Evolutionary conservation across 2,329 filamentous ascomycete genomes (phyloP).

Genomic region (Colletotrichum lentis): DNA sequence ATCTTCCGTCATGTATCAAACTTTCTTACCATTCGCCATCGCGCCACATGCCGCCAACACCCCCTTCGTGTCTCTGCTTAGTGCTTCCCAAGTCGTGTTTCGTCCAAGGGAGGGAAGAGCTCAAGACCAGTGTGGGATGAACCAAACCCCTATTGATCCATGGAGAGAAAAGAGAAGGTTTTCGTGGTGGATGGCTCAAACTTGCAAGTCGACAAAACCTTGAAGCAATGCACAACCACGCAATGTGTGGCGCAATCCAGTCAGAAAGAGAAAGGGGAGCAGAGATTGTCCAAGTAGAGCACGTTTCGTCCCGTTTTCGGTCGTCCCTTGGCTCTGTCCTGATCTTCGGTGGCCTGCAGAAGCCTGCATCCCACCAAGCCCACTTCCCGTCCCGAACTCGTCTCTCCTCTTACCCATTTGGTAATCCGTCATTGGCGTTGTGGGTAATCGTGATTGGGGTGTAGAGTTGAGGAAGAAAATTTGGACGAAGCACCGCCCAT

Average conservation of each 20-base stretch:
- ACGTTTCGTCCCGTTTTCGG: constrained; percentile 25
- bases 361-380: background rate
- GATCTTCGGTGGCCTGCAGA: constrained; percentile 25
- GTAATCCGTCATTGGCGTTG: background rate
- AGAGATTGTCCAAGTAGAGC: background rate
- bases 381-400: constrained; percentile 17
- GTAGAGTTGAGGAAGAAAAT: background rate
- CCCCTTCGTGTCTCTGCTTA: background rate
- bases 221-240: background rate
- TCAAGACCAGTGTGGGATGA: constrained; percentile 32
- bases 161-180: background rate
- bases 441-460: background rate
- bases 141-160: constrained; percentile 15
- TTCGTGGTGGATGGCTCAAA: background rate
- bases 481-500: background rate
- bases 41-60: background rate
- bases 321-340: constrained; percentile 19
- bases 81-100: constrained; percentile 10
- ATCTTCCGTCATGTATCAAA: background rate
- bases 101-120: background rate
- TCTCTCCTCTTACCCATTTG: constrained; percentile 8
- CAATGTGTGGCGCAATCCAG: background rate
- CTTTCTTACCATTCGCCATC: constrained; percentile 7
- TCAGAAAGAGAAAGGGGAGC: background rate
- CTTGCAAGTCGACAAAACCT: background rate